phyloP scores from a whole-genome alignment of 176 grass and related monocot species.

The Hordeum marinum region DNA sequence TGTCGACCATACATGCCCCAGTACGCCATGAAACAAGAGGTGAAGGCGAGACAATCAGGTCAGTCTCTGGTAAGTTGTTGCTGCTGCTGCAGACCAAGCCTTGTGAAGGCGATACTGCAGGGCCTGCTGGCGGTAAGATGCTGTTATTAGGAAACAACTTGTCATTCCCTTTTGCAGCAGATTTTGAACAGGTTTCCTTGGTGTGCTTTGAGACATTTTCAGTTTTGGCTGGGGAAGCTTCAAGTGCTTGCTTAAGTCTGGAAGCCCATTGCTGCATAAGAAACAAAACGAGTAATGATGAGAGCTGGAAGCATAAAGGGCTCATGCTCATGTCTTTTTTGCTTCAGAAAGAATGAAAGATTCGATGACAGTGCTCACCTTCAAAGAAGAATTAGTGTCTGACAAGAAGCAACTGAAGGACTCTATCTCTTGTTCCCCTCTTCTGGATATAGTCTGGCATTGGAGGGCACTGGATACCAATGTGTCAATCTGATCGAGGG shows the following conservation, averaged over 20 bases:
- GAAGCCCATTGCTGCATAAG: slow-evolving; percentile 60
- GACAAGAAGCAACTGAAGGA: slow-evolving; percentile 60
- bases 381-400: slow-evolving; percentile 62
- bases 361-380: slow-evolving; percentile 38
- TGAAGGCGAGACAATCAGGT: slow-evolving; percentile 82
- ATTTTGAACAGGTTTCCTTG: slow-evolving; percentile 3
- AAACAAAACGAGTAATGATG: not conserved
- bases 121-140: slow-evolving; percentile 27
- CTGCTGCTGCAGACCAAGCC: slow-evolving; percentile 8
- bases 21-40: slow-evolving; percentile 83
- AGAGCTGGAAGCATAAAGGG: not conserved
- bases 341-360: slow-evolving; percentile 17
- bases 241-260: slow-evolving; percentile 59
- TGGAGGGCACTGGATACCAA: slow-evolving; percentile 50
- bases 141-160: slow-evolving; percentile 14
- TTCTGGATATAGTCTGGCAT: slow-evolving; percentile 40
- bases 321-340: not conserved
- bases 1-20: slow-evolving; percentile 58
- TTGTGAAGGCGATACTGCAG: slow-evolving; percentile 40
- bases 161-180: slow-evolving; percentile 17
- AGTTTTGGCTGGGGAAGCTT: slow-evolving; percentile 24
- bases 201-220: slow-evolving; percentile 12
- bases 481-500: slow-evolving; percentile 54
- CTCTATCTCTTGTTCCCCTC: slow-evolving; percentile 67
- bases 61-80: slow-evolving; percentile 34